A percentile compares a stretch with the other conserved stretches of the same genome.
Conservation (phyloP, 2,329 filamentous ascomycete species). For the Leptographium galeiforme region DNA sequence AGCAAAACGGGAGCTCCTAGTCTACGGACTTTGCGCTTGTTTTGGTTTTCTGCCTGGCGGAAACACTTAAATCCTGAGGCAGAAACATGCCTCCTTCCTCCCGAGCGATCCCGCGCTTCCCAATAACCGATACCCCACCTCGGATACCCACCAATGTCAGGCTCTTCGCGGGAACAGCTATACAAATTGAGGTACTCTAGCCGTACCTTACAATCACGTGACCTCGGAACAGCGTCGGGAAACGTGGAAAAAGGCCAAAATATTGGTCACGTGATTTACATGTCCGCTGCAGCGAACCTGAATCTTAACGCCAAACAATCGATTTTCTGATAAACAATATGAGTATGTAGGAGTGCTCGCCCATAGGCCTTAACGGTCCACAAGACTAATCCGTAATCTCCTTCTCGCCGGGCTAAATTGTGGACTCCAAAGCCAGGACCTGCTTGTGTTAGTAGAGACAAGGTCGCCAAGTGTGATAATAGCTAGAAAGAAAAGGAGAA, state of each 20-base stretch:
- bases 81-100: conserved; percentile 7
- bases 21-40: conserved; percentile 7
- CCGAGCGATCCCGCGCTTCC: conserved; percentile 11
- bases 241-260: background rate
- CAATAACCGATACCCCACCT: conserved; percentile 10
- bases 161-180: background rate
- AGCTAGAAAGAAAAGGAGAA: background rate
- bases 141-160: background rate
- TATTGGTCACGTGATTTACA: background rate
- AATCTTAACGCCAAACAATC: background rate
- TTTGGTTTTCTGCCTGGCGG: conserved; percentile 8
- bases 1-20: conserved; percentile 12
- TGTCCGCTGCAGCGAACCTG: background rate
- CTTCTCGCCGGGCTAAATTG: conserved; percentile 9
- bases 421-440: conserved; percentile 20
- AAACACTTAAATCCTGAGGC: conserved; percentile 8
- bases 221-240: conserved; percentile 1
- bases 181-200: background rate
- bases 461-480: background rate
- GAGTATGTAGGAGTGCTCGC: background rate
- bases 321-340: background rate
- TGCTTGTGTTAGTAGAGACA: conserved; percentile 4
- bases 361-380: background rate
- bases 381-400: background rate
- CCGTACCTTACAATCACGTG: background rate